Evolutionary conservation across 208 protist species (phyloP).

Genomic region (Spongospora subterranea): DNA sequence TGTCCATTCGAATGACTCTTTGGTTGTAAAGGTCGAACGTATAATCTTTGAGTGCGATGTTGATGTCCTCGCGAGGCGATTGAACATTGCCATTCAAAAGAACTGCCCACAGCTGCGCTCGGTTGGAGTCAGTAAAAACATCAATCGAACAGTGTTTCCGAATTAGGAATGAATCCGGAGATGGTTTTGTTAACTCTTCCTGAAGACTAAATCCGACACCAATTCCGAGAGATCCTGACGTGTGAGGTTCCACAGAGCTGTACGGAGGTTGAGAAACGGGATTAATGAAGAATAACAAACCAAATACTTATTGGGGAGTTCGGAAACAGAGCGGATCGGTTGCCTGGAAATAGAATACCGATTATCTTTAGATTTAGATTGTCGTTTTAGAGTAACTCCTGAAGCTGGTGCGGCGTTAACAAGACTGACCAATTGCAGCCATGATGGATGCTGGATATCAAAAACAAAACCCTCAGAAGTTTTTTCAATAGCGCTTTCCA

Average conservation of each 20-base stretch:
- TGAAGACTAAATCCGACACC: neutral
- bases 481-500: constrained; percentile 33
- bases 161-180: neutral
- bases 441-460: neutral
- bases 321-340: neutral
- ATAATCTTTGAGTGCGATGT: neutral
- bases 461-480: neutral
- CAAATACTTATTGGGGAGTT: neutral
- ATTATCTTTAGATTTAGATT: neutral
- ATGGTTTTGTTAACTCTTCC: neutral
- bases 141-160: neutral
- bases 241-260: neutral
- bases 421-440: constrained; percentile 12
- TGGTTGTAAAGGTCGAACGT: constrained; percentile 41
- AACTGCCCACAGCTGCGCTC: neutral
- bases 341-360: neutral
- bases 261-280: neutral
- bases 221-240: neutral
- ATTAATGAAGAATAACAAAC: neutral
- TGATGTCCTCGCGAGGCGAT: neutral
- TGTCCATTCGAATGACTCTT: constrained; percentile 51
- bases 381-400: neutral
- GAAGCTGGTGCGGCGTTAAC: neutral
- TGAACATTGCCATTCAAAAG: neutral
- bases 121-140: neutral